Evolutionary conservation across 805 yeast genomes (phyloP), one percentile per base, ranked within the genome.

Genomic region (Pichia ethanolica): DNA sequence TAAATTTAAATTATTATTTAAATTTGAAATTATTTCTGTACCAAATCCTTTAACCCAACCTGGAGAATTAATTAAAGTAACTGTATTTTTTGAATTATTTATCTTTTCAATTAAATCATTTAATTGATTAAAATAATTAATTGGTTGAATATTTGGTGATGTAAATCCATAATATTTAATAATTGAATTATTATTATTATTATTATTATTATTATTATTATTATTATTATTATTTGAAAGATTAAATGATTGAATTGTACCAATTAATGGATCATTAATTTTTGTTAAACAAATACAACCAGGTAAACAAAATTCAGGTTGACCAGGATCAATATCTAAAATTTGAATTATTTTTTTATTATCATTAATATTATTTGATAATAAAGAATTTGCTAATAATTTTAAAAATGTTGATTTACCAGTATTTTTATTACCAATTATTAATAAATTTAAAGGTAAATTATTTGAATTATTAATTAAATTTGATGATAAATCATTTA

Each of bases 1-100:
- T 0, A 95, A 87, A 28, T 70, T 65, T 1, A 77, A 63, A 9
- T 63, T 51, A 0, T 57, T 52, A 2, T 81, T 69, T 2, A 85
- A 65, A 30, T 72, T 67, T 13, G 65, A 70, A n/a, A 86, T 69
- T 8, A 89, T 66, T 44, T 80, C 83, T 13, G 82, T 71, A 0
- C 97, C 97, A 53, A 79, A 81, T 0, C 97, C 97, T 64, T 86
- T 86, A 33, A 89, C 77, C 96, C 96, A 89, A 0, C 96, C 96
- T 0, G 97, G 91, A 1, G 90, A 78, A 58, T 89, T 89, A 5
- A 90, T 73, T 1, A 89, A 63, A 4, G 51, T 48, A 6, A 48
- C 11, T 12, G 44, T 40, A 42, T 41, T 40, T 13, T 36, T 44
- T 7, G 30, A 20, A 44, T 59, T 58, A 59, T 61, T 47, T 43